Conservation (phyloP, 2,329 filamentous ascomycete species). For the Aspergillus ustus region DNA sequence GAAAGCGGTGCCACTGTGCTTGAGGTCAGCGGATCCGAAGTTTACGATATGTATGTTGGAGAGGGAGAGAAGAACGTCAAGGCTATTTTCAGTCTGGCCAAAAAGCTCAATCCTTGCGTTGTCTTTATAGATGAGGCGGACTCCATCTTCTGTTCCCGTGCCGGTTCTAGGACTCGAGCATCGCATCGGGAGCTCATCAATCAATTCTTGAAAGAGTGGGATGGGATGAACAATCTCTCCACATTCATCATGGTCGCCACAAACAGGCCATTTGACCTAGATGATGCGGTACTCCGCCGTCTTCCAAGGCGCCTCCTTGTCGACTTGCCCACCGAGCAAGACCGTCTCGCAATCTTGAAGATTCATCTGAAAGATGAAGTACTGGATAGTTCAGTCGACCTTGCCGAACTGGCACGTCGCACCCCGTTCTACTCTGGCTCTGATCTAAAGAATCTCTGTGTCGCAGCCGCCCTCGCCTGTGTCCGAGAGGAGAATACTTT, state of each 20-base stretch:
- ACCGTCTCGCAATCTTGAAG: slow-evolving; percentile 53
- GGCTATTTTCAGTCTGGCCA: slow-evolving; percentile 87
- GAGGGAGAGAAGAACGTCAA: slow-evolving; percentile 96
- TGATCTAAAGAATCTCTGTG: slow-evolving; percentile 57
- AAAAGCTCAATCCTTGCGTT: slow-evolving; percentile 87
- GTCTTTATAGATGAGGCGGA: slow-evolving; percentile 98
- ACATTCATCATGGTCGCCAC: slow-evolving; percentile 99
- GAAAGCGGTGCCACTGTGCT: slow-evolving; percentile 71
- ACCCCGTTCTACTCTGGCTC: slow-evolving; percentile 58
- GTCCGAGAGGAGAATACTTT: slow-evolving; percentile 53
- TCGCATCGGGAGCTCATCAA: slow-evolving; percentile 90
- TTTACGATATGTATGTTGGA: slow-evolving; percentile 96
- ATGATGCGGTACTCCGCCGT: slow-evolving; percentile 61
- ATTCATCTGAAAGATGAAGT: slow-evolving; percentile 55
- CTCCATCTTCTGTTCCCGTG: slow-evolving; percentile 81
- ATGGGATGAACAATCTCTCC: slow-evolving; percentile 80
- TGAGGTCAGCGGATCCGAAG: slow-evolving; percentile 85
- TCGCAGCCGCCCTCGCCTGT: slow-evolving; percentile 55
- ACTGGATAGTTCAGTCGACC: slow-evolving; percentile 46
- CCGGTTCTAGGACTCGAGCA: slow-evolving; percentile 64
- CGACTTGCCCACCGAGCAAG: slow-evolving; percentile 52
- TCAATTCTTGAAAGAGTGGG: slow-evolving; percentile 96
- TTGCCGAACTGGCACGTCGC: slow-evolving; percentile 48
- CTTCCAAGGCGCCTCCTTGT: slow-evolving; percentile 55
- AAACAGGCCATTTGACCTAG: slow-evolving; percentile 92